Base-by-base conservation (phyloP, 2,329 filamentous ascomycete genomes). In the Neurospora sp. region DNA sequence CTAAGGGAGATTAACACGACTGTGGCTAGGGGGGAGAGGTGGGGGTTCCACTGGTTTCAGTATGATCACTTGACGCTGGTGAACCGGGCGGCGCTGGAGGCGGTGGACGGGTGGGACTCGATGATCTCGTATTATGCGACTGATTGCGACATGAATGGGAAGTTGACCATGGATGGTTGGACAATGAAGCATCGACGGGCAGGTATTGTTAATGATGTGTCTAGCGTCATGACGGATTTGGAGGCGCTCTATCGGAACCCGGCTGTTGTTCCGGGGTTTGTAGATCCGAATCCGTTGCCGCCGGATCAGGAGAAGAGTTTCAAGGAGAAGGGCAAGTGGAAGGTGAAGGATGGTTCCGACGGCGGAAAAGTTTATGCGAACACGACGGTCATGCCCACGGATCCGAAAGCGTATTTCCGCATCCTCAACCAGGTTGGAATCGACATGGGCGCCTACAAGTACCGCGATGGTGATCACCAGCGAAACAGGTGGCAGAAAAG, bases 81-180 rank as follows among this genome's bases (percentile, higher is more conserved):
- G 28, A 86, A 86, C 72, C 80, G 81, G 37, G 78, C 76, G 8
- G 80, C 83, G 6, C 81, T 81, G 69, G 78, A 81, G 67, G 77
- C 79, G n/a, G 77, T 84, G 41, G 79, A 85, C 17, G 82, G 79
- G 0, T 87, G 84, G 82, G 85, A 86, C 73, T 81, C 81, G 2
- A 76, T 83, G 72, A 84, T 87, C 69, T 82, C 83, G 1, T 86
- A 82, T 71, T 86, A 86, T 71, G 79, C 77, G 66, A 82, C 81
- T 39, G 83, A 86, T 74, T 85, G 82, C 74, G 83, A 84, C 70
- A 80, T 83, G 78, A 81, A 84, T 69, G 78, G 76, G 3, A 77
- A 81, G 57, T 70, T 83, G 11, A 75, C 73, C 33, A 81, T 82
- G 79, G 77, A 77, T 46, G 78, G 78, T 0, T 80, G 78, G 74